Evolutionary conservation across 192 early-diverging fungal genomes (phyloP).

Genomic region (Diversispora epigaea): DNA sequence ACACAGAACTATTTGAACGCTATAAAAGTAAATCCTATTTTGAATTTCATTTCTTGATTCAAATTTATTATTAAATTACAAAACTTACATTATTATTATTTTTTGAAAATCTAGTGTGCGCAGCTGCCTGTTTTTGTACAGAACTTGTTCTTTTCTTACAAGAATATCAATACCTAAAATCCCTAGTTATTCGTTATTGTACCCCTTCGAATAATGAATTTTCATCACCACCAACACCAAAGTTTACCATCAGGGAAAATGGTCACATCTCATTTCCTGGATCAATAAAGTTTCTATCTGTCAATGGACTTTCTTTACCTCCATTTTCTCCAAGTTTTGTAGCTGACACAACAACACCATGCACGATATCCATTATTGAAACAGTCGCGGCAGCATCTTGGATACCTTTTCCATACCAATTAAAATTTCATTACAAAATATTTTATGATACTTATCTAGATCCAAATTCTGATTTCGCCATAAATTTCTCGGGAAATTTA

Average conservation of each 20-base stretch:
- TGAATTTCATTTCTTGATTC: neutral
- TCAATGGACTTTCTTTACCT: neutral
- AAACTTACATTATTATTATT: neutral
- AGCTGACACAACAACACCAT: conserved; percentile 7
- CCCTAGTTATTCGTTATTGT: conserved; percentile 4
- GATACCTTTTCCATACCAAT: conserved; percentile 22
- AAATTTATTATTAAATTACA: neutral
- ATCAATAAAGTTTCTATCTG: neutral
- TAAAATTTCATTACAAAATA: neutral
- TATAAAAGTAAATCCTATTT: conserved; percentile 21
- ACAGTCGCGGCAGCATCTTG: conserved; percentile 10
- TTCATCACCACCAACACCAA: neutral
- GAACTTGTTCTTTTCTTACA: conserved; percentile 37
- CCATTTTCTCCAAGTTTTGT: neutral
- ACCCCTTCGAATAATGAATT: neutral
- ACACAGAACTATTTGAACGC: conserved; percentile 12
- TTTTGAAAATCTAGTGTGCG: conserved; percentile 20
- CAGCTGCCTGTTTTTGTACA: conserved; percentile 38
- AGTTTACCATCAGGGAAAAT: neutral
- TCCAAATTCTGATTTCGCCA: conserved; percentile 23
- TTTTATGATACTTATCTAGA: conserved; percentile 24
- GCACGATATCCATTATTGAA: conserved; percentile 24
- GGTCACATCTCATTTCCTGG: neutral
- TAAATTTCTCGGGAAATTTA: conserved; percentile 20
- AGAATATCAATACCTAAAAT: conserved; percentile 39